Conservation (phyloP, 352 stramenopile genomes). For the Chrysophaeum taylorii region DNA sequence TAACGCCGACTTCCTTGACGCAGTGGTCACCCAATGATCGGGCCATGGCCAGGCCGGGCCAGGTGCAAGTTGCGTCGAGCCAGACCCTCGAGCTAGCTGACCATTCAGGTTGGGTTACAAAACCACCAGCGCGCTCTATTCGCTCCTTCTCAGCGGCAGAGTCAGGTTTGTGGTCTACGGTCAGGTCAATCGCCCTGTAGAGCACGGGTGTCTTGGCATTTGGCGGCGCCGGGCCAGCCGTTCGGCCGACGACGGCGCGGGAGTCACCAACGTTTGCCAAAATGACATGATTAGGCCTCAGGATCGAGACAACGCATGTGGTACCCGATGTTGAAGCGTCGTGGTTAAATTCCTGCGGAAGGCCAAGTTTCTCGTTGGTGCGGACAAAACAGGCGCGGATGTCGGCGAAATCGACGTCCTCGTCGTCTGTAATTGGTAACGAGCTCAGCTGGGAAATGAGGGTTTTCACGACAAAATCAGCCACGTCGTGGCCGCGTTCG, state of each 20-base stretch:
- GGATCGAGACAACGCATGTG: conserved; percentile 46
- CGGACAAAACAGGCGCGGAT: not conserved
- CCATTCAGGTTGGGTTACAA: conserved; percentile 54
- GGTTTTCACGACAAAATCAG: conserved; percentile 54
- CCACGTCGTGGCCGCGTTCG: conserved; percentile 52
- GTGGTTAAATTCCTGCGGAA: not conserved
- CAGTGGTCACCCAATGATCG: conserved; percentile 62
- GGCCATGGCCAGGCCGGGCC: conserved; percentile 63
- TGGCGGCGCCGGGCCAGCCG: conserved; percentile 10
- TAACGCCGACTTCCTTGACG: conserved; percentile 54
- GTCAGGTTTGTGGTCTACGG: conserved; percentile 60
- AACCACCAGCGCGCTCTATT: conserved; percentile 39
- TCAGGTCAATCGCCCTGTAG: conserved; percentile 37
- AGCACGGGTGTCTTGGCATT: not conserved
- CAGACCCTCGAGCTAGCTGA: conserved; percentile 53
- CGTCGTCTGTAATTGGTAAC: conserved; percentile 32
- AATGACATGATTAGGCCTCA: conserved; percentile 42
- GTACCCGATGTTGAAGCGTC: conserved; percentile 33
- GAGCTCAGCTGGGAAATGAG: conserved; percentile 31
- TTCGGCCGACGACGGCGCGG: conserved; percentile 46
- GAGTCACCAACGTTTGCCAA: conserved; percentile 59
- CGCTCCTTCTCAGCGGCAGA: conserved; percentile 46
- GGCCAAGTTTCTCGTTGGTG: not conserved
- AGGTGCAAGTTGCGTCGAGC: conserved; percentile 50
- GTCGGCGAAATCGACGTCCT: conserved; percentile 26